Conservation (phyloP, 164 flowering plant species). For the Piper betle region DNA sequence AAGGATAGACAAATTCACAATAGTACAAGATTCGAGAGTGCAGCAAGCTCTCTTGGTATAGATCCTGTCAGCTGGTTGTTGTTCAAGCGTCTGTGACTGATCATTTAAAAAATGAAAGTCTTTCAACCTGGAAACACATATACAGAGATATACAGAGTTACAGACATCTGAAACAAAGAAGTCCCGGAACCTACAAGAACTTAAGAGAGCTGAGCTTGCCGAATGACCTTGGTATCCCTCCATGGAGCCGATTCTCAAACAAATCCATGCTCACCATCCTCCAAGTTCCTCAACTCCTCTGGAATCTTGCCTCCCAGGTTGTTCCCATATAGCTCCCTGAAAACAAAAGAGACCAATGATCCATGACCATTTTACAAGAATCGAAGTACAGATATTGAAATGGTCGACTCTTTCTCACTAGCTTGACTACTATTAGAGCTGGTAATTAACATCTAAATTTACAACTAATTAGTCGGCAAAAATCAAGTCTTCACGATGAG, state of each 20-base stretch:
- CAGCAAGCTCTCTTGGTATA: not conserved
- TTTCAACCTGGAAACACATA: not conserved
- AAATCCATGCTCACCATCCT: slow-evolving; percentile 72
- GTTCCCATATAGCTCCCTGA: slow-evolving; percentile 74
- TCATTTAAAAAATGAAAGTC: not conserved
- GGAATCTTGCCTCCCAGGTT: slow-evolving; percentile 60
- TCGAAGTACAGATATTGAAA: not conserved
- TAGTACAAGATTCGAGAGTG: not conserved
- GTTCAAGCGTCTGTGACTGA: not conserved
- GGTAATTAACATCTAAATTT: too few relatives aligned
- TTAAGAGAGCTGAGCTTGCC: slow-evolving; percentile 48
- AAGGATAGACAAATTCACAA: not conserved
- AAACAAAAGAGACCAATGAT: not conserved
- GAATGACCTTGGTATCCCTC: slow-evolving; percentile 60
- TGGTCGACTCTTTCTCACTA: too few relatives aligned
- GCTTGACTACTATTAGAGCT: too few relatives aligned
- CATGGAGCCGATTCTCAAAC: slow-evolving; percentile 49
- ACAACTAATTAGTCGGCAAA: too few relatives aligned
- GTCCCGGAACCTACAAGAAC: slow-evolving; percentile 63
- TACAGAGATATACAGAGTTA: not conserved
- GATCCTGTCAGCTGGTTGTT: not conserved
- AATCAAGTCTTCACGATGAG: too few relatives aligned
- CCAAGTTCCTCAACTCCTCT: slow-evolving; percentile 63
- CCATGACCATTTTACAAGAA: slow-evolving; percentile 2
- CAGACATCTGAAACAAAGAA: not conserved